Conservation (phyloP, 305 asterid species). For the Solanum aculeatissimum region DNA sequence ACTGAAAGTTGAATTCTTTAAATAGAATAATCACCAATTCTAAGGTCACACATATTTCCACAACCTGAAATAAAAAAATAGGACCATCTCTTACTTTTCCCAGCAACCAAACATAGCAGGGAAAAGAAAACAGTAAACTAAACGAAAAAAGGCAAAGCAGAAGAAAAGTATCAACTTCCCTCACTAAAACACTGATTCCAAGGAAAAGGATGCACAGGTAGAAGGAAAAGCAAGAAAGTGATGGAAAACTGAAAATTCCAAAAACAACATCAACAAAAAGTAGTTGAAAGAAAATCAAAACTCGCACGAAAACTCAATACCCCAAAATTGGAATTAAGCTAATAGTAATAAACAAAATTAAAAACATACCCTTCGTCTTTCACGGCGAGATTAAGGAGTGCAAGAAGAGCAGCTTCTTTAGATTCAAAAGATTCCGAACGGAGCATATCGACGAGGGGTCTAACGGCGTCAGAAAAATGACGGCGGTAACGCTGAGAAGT, state of each 20-base stretch:
- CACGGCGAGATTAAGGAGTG: constrained; percentile 70
- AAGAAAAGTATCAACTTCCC: not conserved
- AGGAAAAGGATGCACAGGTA: constrained; percentile 5
- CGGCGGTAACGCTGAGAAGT: constrained; percentile 83
- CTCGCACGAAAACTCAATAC: not conserved
- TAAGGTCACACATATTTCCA: not conserved
- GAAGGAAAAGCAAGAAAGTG: constrained; percentile 6
- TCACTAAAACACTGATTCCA: constrained; percentile 23
- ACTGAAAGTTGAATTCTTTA: not conserved
- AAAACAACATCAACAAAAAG: not conserved
- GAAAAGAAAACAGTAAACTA: not conserved
- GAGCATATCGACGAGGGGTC: constrained; percentile 65
- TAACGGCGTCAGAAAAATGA: constrained; percentile 49
- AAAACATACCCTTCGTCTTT: constrained; percentile 59
- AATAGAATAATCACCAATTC: not conserved
- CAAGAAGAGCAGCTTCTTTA: constrained; percentile 66
- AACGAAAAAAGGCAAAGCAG: not conserved
- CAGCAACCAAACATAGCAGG: not conserved
- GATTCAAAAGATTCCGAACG: constrained; percentile 25
- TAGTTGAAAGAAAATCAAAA: not conserved
- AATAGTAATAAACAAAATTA: not conserved
- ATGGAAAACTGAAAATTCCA: not conserved
- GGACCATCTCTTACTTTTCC: not conserved
- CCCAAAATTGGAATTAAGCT: not conserved
- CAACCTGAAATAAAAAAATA: not conserved